phyloP scores from a whole-genome alignment of 2,329 filamentous ascomycete species.

The Ploettnerulaceae sp. region DNA sequence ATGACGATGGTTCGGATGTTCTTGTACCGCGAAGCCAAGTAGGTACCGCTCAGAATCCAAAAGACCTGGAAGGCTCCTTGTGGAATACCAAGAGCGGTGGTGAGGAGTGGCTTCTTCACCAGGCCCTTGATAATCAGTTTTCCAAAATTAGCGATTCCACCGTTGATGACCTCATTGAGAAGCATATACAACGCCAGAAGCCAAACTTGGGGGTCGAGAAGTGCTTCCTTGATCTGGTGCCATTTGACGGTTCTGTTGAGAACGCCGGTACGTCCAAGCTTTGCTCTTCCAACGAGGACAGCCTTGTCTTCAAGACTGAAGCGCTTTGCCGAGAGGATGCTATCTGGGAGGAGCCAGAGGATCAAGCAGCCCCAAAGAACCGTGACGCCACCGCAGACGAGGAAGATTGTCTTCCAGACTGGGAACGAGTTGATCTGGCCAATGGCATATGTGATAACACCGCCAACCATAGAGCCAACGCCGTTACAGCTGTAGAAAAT shows the following conservation, averaged over 20 bases:
- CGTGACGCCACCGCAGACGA: conserved; percentile 42
- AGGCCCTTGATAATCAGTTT: conserved; percentile 51
- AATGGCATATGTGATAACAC: conserved; percentile 50
- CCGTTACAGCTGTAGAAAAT: conserved; percentile 62
- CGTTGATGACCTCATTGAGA: conserved; percentile 49
- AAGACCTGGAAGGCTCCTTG: conserved; percentile 49
- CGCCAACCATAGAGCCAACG: conserved; percentile 53
- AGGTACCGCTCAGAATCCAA: conserved; percentile 50
- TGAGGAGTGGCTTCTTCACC: conserved; percentile 40
- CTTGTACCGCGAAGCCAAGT: conserved; percentile 44
- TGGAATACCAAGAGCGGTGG: conserved; percentile 50
- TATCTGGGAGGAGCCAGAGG: conserved; percentile 40
- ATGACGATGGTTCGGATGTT: conserved; percentile 43
- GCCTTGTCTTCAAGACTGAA: conserved; percentile 42
- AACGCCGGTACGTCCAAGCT: conserved; percentile 37
- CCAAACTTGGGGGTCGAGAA: conserved; percentile 42
- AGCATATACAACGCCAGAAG: conserved; percentile 42
- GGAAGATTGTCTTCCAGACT: conserved; percentile 41
- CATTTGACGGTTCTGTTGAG: conserved; percentile 44
- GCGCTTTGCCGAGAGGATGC: conserved; percentile 38
- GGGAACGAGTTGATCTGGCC: conserved; percentile 29
- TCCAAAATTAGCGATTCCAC: conserved; percentile 50
- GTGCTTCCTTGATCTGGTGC: conserved; percentile 44
- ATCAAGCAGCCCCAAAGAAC: conserved; percentile 39
- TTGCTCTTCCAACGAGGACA: conserved; percentile 38